Evolutionary conservation across 106 monocot genomes (phyloP).

Genomic region (Dendrobium catenatum): DNA sequence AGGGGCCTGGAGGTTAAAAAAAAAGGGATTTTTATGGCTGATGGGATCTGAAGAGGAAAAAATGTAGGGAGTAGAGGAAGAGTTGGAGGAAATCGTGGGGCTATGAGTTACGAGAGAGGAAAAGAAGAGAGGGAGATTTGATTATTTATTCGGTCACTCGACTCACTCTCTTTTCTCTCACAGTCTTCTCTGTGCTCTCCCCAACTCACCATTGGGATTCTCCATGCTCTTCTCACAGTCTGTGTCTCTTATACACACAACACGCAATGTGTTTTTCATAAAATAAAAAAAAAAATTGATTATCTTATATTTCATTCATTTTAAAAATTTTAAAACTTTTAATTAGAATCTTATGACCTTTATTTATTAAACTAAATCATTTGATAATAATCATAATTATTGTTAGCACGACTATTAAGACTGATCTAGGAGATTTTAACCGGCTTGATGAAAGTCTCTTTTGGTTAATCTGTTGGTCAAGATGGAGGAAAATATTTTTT

Average conservation of each 20-base stretch:
- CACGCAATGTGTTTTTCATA: background rate
- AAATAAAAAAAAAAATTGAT: too few species aligned
- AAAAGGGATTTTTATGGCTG: background rate
- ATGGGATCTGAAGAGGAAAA: background rate
- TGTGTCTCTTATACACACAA: background rate
- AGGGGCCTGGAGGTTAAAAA: too few species aligned
- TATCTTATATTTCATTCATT: too few species aligned
- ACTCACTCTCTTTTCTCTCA: background rate
- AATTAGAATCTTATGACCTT: too few species aligned
- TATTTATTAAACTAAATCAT: too few species aligned
- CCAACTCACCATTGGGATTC: background rate
- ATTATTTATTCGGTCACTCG: background rate
- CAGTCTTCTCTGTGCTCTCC: background rate
- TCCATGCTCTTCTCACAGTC: too few species aligned
- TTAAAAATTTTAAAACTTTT: too few species aligned
- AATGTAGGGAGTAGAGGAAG: background rate
- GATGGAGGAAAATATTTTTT: background rate
- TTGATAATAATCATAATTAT: too few species aligned
- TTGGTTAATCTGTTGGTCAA: too few species aligned
- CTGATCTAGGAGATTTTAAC: too few species aligned
- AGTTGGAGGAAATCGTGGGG: background rate
- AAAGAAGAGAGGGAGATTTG: background rate
- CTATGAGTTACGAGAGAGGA: background rate
- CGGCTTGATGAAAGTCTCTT: too few species aligned
- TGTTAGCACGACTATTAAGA: too few species aligned